Percentiles rank a stretch among this genome's conserved stretches.
These are phyloP conservation scores for Lepraria neglecta DNA, from an alignment of 495 filamentous ascomycete species.

Conservation along the genomic window DNA sequence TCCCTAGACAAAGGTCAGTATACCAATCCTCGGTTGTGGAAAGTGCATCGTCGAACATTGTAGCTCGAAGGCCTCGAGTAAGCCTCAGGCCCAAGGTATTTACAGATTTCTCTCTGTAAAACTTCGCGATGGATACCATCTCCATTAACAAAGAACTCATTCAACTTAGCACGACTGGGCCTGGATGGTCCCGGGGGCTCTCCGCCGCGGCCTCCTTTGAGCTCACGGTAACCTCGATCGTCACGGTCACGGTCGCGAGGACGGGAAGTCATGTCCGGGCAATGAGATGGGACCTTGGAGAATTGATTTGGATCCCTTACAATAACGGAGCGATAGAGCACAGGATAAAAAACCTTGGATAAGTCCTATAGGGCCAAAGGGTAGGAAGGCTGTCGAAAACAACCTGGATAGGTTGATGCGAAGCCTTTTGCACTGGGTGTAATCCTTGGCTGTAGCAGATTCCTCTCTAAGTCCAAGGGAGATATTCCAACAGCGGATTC, in stretches of 20 bases:
- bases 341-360: not conserved
- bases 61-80: conserved; percentile 78
- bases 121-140: conserved; percentile 91
- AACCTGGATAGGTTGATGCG: conserved; percentile 1
- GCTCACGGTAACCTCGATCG: conserved; percentile 9
- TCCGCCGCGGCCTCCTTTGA: conserved; percentile 5
- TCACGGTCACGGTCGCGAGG: conserved; percentile 11
- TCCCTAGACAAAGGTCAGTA: conserved; percentile 24
- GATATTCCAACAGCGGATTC: not conserved
- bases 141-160: conserved; percentile 81
- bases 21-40: not conserved
- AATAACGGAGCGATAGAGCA: conserved; percentile 1
- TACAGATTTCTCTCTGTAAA: conserved; percentile 90
- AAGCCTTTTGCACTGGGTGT: not conserved
- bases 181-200: conserved; percentile 13
- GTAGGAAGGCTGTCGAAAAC: not conserved
- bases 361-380: not conserved
- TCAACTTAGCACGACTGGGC: conserved; percentile 28
- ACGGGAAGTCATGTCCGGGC: conserved; percentile 8
- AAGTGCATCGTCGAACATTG: conserved; percentile 51
- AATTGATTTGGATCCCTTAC: not conserved
- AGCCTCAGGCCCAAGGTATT: conserved; percentile 88
- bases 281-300: not conserved
- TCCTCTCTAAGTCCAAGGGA: not conserved
- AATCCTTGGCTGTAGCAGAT: conserved; percentile 2